A percentile compares a stretch with the other conserved stretches of the same genome.
phyloP scores from a whole-genome alignment of 768 basidiomycete genomes.

The Pulveroboletus sp. region DNA sequence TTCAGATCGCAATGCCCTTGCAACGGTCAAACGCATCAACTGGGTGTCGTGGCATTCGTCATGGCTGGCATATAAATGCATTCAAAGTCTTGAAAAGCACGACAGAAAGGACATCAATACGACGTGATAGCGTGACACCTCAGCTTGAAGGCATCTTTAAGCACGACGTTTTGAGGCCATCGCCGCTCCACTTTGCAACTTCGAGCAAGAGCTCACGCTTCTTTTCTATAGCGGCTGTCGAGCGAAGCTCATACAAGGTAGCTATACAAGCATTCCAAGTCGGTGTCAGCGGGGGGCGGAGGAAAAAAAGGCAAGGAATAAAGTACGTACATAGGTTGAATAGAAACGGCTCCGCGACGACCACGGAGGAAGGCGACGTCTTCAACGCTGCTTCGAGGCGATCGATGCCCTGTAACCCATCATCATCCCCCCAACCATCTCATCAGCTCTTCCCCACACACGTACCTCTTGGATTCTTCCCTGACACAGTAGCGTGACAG shows the following conservation, averaged over 20 bases:
- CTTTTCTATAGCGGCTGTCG: slow-evolving; percentile 65
- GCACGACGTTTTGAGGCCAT: slow-evolving; percentile 71
- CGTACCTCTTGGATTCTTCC: slow-evolving; percentile 67
- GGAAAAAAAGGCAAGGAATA: background rate
- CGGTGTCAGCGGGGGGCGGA: background rate
- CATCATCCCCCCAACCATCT: background rate
- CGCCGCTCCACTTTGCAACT: slow-evolving; percentile 83
- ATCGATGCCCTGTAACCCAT: slow-evolving; percentile 54
- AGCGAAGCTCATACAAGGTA: slow-evolving; percentile 78
- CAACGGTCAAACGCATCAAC: background rate
- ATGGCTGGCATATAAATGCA: background rate
- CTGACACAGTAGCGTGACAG: slow-evolving; percentile 65
- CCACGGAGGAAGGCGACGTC: slow-evolving; percentile 63
- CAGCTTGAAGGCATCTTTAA: slow-evolving; percentile 70
- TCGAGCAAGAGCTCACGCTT: slow-evolving; percentile 71
- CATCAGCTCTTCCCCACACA: background rate
- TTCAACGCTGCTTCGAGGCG: slow-evolving; percentile 59
- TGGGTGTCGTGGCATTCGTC: background rate
- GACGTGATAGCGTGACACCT: background rate
- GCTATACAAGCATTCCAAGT: slow-evolving; percentile 32
- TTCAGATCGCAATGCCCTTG: slow-evolving; percentile 8
- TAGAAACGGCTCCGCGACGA: slow-evolving; percentile 75
- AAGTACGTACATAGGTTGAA: slow-evolving; percentile 72
- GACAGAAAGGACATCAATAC: background rate
- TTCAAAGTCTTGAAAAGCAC: background rate